Evolutionary conservation across 169 alveolate species (phyloP).

Genomic region (Plasmodium gonderi): DNA sequence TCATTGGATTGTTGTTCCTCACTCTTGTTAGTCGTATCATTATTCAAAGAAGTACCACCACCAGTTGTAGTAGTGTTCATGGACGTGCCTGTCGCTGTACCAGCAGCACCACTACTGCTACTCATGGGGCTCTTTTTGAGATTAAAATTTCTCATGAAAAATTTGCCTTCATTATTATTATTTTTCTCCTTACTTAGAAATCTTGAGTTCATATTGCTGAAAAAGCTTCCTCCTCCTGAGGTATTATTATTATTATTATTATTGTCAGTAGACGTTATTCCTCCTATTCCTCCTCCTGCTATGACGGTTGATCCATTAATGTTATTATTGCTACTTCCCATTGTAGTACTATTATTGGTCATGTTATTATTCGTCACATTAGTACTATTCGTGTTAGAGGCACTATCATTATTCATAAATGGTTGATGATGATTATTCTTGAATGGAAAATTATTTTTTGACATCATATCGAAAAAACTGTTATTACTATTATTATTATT

Average conservation of each 20-base stretch:
- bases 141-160: constrained; percentile 12
- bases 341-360: neutral
- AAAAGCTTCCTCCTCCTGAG: neutral
- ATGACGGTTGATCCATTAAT: neutral
- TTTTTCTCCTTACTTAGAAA: constrained; percentile 2
- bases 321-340: neutral
- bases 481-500: neutral
- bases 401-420: constrained; percentile 7
- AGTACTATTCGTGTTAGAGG: neutral
- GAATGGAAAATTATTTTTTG: constrained; percentile 26
- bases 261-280: too few species aligned
- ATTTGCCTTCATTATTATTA: constrained; percentile 6
- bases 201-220: constrained; percentile 21
- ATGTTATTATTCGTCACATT: neutral
- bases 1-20: constrained; percentile 1
- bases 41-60: neutral
- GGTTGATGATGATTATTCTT: neutral
- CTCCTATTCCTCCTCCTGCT: neutral
- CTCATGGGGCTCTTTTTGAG: neutral
- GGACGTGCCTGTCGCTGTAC: neutral
- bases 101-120: neutral
- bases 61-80: neutral
- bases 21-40: neutral
- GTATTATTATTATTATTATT: neutral
- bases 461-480: constrained; percentile 31